These are phyloP conservation scores for Pseudogymnoascus sp. DNA, from an alignment of 2,329 filamentous ascomycete genomes.

Conservation along the genomic window DNA sequence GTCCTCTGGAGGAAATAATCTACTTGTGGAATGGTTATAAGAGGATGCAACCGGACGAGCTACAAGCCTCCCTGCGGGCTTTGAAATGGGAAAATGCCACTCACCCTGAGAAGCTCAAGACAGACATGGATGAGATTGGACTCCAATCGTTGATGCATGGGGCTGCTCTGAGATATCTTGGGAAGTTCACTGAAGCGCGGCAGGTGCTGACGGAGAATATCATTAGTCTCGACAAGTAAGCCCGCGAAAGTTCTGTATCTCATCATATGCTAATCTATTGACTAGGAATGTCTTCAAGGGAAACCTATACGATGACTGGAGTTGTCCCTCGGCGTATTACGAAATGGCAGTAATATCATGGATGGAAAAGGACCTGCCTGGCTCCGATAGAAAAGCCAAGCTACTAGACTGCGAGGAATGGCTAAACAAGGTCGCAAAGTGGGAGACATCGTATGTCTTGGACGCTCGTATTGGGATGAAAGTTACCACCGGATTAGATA, in stretches of 20 bases:
- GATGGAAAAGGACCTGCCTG: constrained; percentile 48
- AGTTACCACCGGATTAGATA: constrained; percentile 62
- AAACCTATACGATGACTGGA: constrained; percentile 59
- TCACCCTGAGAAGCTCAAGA: constrained; percentile 39
- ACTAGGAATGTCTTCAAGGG: constrained; percentile 43
- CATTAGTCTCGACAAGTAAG: constrained; percentile 55
- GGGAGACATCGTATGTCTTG: constrained; percentile 66
- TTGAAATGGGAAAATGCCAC: constrained; percentile 58
- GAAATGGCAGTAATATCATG: constrained; percentile 80
- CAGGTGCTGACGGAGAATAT: constrained; percentile 55
- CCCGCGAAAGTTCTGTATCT: constrained; percentile 9
- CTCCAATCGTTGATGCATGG: constrained; percentile 61
- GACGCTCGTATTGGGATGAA: constrained; percentile 70
- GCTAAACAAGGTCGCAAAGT: constrained; percentile 60
- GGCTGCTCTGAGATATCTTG: constrained; percentile 57
- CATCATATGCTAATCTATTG: background rate
- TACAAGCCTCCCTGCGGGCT: constrained; percentile 55
- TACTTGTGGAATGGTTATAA: constrained; percentile 90
- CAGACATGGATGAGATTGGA: constrained; percentile 53
- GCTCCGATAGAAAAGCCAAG: constrained; percentile 34
- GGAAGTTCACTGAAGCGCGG: constrained; percentile 58
- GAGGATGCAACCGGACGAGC: constrained; percentile 61
- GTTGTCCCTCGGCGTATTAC: constrained; percentile 69
- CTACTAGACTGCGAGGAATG: constrained; percentile 55
- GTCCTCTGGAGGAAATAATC: constrained; percentile 81